A percentile compares a stretch with the other conserved stretches of the same genome.
Conservation (phyloP, 2,329 filamentous ascomycete genomes). For the Aspergillus luchuensis region DNA sequence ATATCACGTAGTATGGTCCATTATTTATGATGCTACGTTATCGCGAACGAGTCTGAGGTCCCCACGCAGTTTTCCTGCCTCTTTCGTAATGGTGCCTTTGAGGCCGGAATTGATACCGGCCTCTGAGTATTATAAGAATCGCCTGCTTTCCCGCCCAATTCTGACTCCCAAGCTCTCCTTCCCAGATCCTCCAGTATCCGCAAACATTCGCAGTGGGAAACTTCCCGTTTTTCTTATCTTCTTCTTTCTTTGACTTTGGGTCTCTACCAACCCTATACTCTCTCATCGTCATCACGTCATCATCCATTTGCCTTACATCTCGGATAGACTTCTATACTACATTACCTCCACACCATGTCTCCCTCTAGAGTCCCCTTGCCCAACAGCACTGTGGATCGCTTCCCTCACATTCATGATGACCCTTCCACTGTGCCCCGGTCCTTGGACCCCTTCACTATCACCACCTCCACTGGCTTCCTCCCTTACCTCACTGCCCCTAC, state of each 20-base stretch:
- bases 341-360: conserved; percentile 36
- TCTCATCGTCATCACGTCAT: conserved; percentile 7
- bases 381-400: conserved; percentile 37
- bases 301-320: conserved; percentile 5
- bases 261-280: conserved; percentile 6
- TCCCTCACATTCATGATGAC: conserved; percentile 49
- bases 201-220: conserved; percentile 1
- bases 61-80: conserved; percentile 32
- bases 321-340: background rate
- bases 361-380: conserved; percentile 34
- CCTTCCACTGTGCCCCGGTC: conserved; percentile 43
- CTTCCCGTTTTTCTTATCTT: conserved; percentile 17
- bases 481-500: conserved; percentile 43
- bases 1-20: conserved; percentile 2
- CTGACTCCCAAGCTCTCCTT: conserved; percentile 17
- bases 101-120: conserved; percentile 52
- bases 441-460: conserved; percentile 52
- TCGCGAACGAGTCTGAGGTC: conserved; percentile 19
- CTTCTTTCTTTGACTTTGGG: conserved; percentile 3
- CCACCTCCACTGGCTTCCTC: conserved; percentile 49
- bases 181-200: conserved; percentile 17
- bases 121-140: conserved; percentile 48
- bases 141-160: conserved; percentile 34
- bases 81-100: conserved; percentile 42
- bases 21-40: conserved; percentile 4